A percentile compares a stretch with the other conserved stretches of the same genome.
Evolutionary conservation across 2,329 filamentous ascomycete genomes (phyloP).

Genomic region (Rosellinia necatrix): DNA sequence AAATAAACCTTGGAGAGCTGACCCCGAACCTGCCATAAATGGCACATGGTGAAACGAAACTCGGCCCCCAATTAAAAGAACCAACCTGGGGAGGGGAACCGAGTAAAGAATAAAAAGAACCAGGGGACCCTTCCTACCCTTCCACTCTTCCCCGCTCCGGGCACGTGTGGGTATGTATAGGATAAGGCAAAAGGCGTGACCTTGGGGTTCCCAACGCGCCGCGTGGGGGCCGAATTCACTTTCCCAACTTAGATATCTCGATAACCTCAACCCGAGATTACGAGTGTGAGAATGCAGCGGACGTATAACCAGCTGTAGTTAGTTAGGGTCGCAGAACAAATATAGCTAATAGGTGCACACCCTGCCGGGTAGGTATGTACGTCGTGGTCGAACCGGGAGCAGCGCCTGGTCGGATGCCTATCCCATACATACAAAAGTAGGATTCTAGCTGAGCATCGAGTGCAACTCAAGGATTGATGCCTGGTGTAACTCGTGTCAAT

Average conservation of each 20-base stretch:
- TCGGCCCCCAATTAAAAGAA: conserved; percentile 13
- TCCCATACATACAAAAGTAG: neutral
- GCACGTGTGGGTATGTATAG: conserved; percentile 3
- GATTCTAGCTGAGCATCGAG: neutral
- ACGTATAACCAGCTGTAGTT: too few relatives aligned
- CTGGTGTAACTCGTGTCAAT: conserved; percentile 13
- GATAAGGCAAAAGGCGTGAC: conserved; percentile 1
- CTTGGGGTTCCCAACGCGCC: neutral
- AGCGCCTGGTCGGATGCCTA: neutral
- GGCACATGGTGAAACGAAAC: conserved; percentile 13
- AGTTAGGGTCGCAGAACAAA: neutral
- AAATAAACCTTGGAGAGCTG: conserved; percentile 9
- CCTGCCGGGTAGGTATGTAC: too few relatives aligned
- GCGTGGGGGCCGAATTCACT: neutral
- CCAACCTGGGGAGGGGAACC: too few relatives aligned
- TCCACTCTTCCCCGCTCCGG: conserved; percentile 23
- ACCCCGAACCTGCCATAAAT: neutral
- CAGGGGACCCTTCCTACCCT: conserved; percentile 3
- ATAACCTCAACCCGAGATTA: too few relatives aligned
- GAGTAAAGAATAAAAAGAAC: neutral
- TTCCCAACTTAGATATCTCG: neutral
- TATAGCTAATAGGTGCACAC: conserved; percentile 3
- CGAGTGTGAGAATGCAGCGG: too few relatives aligned
- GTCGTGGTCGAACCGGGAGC: too few relatives aligned
- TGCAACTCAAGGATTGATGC: neutral